Percentiles rank a stretch among this genome's conserved stretches.
Evolutionary conservation across 2,329 filamentous ascomycete species (phyloP).

Genomic region (Torrubiella hemipterigena): DNA sequence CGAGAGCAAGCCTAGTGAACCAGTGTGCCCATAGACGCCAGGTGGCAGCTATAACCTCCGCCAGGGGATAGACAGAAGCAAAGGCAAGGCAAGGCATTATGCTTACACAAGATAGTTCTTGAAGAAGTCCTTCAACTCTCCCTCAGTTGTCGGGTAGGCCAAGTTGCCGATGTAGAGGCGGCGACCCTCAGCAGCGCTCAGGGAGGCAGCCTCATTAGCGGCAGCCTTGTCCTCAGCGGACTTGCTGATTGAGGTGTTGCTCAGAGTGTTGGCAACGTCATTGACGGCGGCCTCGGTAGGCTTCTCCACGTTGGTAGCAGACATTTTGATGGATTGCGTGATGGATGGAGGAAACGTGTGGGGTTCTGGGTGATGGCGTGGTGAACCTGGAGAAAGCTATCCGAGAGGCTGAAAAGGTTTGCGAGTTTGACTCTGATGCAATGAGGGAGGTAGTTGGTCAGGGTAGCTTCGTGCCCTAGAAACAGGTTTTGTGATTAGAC

Average conservation of each 20-base stretch:
- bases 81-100: constrained; percentile 2
- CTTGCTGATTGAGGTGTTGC: constrained; percentile 55
- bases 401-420: constrained; percentile 23
- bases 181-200: constrained; percentile 96
- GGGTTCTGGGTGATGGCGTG: constrained; percentile 31
- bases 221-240: constrained; percentile 43
- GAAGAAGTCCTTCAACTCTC: constrained; percentile 99
- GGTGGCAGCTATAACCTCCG: neutral
- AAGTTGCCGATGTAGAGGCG: constrained; percentile 99
- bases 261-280: constrained; percentile 63
- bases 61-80: constrained; percentile 1
- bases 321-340: constrained; percentile 55
- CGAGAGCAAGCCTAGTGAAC: neutral
- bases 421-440: constrained; percentile 57
- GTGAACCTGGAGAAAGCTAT: constrained; percentile 32
- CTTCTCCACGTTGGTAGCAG: constrained; percentile 56
- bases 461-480: constrained; percentile 91
- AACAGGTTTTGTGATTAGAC: constrained; percentile 27
- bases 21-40: neutral
- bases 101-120: constrained; percentile 98
- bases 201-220: constrained; percentile 82
- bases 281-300: constrained; percentile 55
- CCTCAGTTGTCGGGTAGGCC: constrained; percentile 99
- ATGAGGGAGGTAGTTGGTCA: constrained; percentile 44
- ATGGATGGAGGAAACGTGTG: constrained; percentile 27